phyloP scores from a whole-genome alignment of 768 basidiomycete genomes.

The Leucosporidium yakuticum region DNA sequence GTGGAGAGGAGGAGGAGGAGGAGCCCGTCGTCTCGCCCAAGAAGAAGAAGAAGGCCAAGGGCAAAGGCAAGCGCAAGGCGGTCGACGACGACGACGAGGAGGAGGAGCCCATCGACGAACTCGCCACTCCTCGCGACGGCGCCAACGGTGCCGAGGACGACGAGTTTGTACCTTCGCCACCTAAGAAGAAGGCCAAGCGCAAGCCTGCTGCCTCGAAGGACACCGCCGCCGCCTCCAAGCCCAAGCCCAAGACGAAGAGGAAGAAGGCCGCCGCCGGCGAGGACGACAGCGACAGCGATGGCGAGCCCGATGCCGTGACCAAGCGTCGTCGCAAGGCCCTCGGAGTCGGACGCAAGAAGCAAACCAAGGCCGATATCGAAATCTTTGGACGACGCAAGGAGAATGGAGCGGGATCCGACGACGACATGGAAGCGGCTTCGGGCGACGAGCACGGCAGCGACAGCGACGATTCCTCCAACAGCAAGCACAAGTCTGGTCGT shows the following conservation, averaged over 20 bases:
- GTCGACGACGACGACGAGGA: background rate
- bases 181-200: slow-evolving; percentile 1
- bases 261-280: background rate
- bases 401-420: background rate
- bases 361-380: slow-evolving; percentile 2
- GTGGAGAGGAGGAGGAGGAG: background rate
- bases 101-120: background rate
- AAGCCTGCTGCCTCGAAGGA: background rate
- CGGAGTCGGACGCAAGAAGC: background rate
- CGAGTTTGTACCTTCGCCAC: background rate
- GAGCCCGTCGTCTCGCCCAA: background rate
- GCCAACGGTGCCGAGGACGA: background rate
- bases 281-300: background rate
- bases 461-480: background rate
- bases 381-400: background rate
- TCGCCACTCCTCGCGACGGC: background rate
- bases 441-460: background rate
- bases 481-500: no score
- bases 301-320: background rate
- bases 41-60: slow-evolving; percentile 2
- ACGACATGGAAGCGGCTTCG: background rate
- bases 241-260: background rate
- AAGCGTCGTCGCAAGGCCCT: background rate
- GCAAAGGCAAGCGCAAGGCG: slow-evolving; percentile 7
- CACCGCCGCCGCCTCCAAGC: background rate